Evolutionary conservation across 2,329 filamentous ascomycete genomes (phyloP).

Genomic region (Verticillium klebahnii): DNA sequence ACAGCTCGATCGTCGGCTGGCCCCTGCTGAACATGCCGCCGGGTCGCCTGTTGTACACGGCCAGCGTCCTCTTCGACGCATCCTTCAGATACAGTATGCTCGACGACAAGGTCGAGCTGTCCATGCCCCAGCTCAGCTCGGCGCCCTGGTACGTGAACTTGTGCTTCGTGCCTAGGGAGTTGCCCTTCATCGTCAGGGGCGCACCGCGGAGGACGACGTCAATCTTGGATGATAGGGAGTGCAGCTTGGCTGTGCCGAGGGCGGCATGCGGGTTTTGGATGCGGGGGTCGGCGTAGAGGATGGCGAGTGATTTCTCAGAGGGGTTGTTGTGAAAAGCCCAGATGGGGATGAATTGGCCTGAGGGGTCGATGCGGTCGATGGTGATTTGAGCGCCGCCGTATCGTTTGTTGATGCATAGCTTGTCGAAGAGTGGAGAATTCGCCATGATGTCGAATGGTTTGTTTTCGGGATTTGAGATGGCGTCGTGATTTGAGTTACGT

Average conservation of each 20-base stretch:
- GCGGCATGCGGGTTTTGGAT: not conserved
- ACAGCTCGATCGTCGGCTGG: slow-evolving; percentile 1
- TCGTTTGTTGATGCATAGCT: not conserved
- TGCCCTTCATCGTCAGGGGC: not conserved
- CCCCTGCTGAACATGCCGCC: not conserved
- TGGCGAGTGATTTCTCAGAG: not conserved
- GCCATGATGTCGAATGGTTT: not conserved
- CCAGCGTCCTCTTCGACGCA: not conserved
- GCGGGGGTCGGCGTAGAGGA: slow-evolving; percentile 3
- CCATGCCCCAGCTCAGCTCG: not conserved
- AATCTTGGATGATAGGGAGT: slow-evolving; percentile 1
- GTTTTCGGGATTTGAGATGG: too few relatives aligned
- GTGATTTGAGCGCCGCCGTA: not conserved
- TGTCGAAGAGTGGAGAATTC: not conserved
- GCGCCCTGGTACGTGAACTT: not conserved
- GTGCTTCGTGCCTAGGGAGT: not conserved
- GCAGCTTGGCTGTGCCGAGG: not conserved
- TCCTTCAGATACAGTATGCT: slow-evolving; percentile 3
- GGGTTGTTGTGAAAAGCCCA: slow-evolving; percentile 1
- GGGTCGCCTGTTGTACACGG: not conserved
- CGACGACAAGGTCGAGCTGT: not conserved
- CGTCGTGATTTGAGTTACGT: too few relatives aligned
- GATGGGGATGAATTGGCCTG: not conserved
- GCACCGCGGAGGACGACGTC: slow-evolving; percentile 1
- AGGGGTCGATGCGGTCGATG: slow-evolving; percentile 3